Evolutionary conservation across 495 filamentous ascomycete species (phyloP).

Genomic region (Penicillium psychrofluorescens): DNA sequence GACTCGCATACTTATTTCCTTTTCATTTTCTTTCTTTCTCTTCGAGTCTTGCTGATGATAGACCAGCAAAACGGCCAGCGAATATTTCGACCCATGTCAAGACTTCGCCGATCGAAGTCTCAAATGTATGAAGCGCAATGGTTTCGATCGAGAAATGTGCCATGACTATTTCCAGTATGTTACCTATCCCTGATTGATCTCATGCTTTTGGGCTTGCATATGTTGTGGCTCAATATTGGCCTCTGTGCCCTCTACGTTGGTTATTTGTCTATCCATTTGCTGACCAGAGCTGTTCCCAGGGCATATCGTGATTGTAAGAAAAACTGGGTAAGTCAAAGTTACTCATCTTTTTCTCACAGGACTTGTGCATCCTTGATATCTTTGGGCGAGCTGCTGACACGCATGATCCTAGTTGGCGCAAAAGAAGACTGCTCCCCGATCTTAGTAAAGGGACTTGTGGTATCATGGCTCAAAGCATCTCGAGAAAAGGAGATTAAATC

Average conservation of each 20-base stretch:
- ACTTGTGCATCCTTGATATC: no score
- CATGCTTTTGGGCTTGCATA: background rate
- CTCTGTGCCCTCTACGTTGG: background rate
- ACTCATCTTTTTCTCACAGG: background rate
- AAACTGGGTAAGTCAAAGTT: conserved; percentile 63
- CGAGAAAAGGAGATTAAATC: no score
- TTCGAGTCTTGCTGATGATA: background rate
- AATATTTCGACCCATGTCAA: conserved; percentile 92
- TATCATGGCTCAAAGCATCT: no score
- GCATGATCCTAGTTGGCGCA: no score
- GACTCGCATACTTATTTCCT: background rate
- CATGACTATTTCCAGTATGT: conserved; percentile 84
- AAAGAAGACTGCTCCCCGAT: no score
- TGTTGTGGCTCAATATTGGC: background rate
- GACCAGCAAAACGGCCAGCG: conserved; percentile 68
- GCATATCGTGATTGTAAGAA: conserved; percentile 94
- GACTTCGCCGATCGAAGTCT: conserved; percentile 84
- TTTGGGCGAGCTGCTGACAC: no score
- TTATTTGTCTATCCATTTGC: no score
- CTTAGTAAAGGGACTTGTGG: no score
- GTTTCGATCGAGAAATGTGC: conserved; percentile 78
- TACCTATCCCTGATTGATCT: background rate
- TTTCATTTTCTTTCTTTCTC: background rate
- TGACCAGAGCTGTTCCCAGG: conserved; percentile 32
- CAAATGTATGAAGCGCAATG: conserved; percentile 80